Evolutionary conservation across 2,329 filamentous ascomycete species (phyloP).

Genomic region (Neofusicoccum sp.): DNA sequence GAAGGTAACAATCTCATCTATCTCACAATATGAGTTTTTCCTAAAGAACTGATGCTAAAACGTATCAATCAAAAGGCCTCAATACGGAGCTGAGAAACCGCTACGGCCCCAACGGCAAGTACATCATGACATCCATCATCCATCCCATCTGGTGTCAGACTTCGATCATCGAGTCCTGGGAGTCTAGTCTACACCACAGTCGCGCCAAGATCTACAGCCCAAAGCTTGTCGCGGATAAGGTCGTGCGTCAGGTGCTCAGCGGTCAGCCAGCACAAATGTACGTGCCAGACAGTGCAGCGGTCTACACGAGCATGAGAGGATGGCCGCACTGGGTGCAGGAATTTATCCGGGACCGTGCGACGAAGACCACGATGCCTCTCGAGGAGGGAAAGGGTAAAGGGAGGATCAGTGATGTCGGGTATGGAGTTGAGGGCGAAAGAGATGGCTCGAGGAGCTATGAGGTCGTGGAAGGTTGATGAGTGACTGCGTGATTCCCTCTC

Average conservation of each 20-base stretch:
- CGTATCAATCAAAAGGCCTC: constrained; percentile 22
- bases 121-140: constrained; percentile 31
- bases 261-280: constrained; percentile 26
- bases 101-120: constrained; percentile 25
- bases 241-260: constrained; percentile 28
- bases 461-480: background rate
- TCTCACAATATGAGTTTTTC: background rate
- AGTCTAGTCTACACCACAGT: constrained; percentile 21
- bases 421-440: background rate
- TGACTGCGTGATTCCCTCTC: too few species aligned
- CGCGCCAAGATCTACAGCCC: constrained; percentile 25
- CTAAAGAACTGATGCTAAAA: background rate
- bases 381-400: background rate
- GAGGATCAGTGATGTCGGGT: background rate
- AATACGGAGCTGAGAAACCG: constrained; percentile 28
- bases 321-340: constrained; percentile 31
- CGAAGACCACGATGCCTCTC: background rate
- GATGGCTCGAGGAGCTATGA: constrained; percentile 5
- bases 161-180: constrained; percentile 25
- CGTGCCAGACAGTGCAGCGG: constrained; percentile 24
- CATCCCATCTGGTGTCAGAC: constrained; percentile 31
- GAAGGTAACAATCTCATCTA: constrained; percentile 22
- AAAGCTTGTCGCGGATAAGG: constrained; percentile 24
- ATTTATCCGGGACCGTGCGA: constrained; percentile 13
- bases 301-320: constrained; percentile 20